Conservation (phyloP, 306 rosid species). For the Pueraria montana region DNA sequence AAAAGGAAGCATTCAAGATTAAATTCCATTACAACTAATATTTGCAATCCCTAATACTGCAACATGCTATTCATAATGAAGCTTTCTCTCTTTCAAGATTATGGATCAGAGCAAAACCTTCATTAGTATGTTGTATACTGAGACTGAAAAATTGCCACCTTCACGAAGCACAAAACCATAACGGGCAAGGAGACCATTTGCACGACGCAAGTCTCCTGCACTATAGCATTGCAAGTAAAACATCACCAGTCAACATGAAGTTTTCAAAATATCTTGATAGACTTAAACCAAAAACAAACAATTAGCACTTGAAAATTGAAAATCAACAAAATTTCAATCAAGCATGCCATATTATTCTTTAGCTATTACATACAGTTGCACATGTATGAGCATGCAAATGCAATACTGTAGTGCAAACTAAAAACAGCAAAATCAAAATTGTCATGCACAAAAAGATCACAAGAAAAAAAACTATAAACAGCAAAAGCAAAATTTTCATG, state of each 20-base stretch:
- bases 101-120: conserved; percentile 66
- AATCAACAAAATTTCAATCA: conserved; percentile 16
- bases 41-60: conserved; percentile 15
- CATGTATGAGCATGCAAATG: conserved; percentile 27
- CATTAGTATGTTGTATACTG: conserved; percentile 80
- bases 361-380: neutral
- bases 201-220: conserved; percentile 92
- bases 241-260: conserved; percentile 50
- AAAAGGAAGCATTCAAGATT: conserved; percentile 17
- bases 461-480: neutral
- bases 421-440: neutral
- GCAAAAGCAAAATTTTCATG: neutral
- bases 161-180: conserved; percentile 80
- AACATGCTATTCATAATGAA: conserved; percentile 13
- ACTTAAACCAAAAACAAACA: conserved; percentile 32
- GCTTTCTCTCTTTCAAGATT: conserved; percentile 46
- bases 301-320: conserved; percentile 24
- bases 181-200: conserved; percentile 86
- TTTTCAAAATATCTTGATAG: conserved; percentile 28
- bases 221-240: conserved; percentile 67
- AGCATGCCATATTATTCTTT: conserved; percentile 4
- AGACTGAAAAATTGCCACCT: conserved; percentile 67
- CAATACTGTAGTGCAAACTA: conserved; percentile 8
- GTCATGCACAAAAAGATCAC: neutral
- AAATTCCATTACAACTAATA: neutral